Percentiles rank a stretch among this genome's conserved stretches.
Conservation (phyloP, 75 land plant species). For the Picea glauca region DNA sequence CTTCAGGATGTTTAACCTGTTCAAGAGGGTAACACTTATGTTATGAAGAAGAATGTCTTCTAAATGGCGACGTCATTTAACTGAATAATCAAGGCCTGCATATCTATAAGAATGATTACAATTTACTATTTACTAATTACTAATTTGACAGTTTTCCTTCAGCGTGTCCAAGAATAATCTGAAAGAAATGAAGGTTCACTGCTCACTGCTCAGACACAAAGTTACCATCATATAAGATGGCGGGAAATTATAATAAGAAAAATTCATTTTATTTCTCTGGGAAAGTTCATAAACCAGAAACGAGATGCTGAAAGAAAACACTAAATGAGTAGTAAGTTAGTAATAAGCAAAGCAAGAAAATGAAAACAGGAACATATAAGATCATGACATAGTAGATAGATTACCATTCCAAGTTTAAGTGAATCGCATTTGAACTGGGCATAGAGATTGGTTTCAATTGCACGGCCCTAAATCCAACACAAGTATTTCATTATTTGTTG, state of each 20-base stretch:
- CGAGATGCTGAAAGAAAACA: too few species aligned
- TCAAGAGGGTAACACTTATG: neutral
- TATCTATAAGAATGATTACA: neutral
- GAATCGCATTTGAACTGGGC: slow-evolving; percentile 92
- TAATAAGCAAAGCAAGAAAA: neutral
- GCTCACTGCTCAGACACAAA: too few species aligned
- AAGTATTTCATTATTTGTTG: neutral
- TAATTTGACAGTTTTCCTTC: neutral
- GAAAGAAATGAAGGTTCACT: neutral
- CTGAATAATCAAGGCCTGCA: neutral
- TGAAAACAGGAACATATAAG: neutral
- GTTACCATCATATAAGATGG: neutral
- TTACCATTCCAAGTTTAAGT: slow-evolving; percentile 93
- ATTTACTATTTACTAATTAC: too few species aligned
- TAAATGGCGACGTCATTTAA: neutral
- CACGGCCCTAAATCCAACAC: slow-evolving; percentile 63
- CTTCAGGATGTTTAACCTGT: slow-evolving; percentile 96
- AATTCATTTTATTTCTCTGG: neutral
- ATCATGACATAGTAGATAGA: slow-evolving; percentile 1
- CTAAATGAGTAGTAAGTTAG: too few species aligned
- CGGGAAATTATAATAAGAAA: neutral
- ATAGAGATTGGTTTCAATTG: slow-evolving; percentile 96
- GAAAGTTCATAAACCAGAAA: neutral
- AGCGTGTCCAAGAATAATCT: neutral
- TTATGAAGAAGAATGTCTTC: neutral